These are phyloP conservation scores for Xylariaceae sp. DNA, from an alignment of 2,329 filamentous ascomycete genomes.

Conservation along the genomic window DNA sequence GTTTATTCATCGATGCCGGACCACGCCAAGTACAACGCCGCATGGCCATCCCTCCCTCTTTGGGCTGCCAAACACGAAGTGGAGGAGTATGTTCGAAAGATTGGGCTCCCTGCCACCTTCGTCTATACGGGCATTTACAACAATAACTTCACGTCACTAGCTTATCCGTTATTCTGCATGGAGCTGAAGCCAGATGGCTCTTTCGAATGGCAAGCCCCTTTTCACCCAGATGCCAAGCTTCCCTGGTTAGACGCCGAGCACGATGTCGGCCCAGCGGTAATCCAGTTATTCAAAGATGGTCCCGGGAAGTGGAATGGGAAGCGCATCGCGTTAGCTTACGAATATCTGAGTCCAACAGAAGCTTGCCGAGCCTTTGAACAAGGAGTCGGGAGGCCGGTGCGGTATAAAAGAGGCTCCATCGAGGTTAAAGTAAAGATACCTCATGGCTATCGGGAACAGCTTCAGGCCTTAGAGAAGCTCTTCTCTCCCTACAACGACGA, in stretches of 20 bases:
- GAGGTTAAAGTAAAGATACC: conserved; percentile 87
- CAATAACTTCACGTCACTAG: conserved; percentile 95
- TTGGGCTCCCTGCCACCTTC: conserved; percentile 86
- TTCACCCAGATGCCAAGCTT: conserved; percentile 85
- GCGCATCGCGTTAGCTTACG: conserved; percentile 87
- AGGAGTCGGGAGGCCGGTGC: conserved; percentile 78
- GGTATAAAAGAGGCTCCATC: conserved; percentile 80
- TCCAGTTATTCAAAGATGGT: conserved; percentile 96
- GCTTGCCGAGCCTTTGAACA: conserved; percentile 81
- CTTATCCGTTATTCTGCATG: conserved; percentile 95
- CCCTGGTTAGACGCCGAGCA: conserved; percentile 98
- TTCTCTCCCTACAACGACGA: conserved; percentile 60
- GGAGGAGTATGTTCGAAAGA: conserved; percentile 86
- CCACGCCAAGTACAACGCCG: conserved; percentile 77
- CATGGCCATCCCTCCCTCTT: conserved; percentile 83
- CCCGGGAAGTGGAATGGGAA: conserved; percentile 80
- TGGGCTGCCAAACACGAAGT: conserved; percentile 94
- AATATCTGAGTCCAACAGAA: conserved; percentile 83
- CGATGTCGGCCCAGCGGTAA: conserved; percentile 88
- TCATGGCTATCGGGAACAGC: conserved; percentile 84
- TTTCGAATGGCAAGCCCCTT: conserved; percentile 92
- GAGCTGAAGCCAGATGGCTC: conserved; percentile 83
- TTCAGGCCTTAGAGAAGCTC: conserved; percentile 71
- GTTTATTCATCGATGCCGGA: conserved; percentile 98
- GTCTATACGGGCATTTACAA: conserved; percentile 98